Percentiles rank a stretch among this genome's conserved stretches.
Conservation (phyloP, 176 grass and related monocot species). For the Aegilops umbellulata region DNA sequence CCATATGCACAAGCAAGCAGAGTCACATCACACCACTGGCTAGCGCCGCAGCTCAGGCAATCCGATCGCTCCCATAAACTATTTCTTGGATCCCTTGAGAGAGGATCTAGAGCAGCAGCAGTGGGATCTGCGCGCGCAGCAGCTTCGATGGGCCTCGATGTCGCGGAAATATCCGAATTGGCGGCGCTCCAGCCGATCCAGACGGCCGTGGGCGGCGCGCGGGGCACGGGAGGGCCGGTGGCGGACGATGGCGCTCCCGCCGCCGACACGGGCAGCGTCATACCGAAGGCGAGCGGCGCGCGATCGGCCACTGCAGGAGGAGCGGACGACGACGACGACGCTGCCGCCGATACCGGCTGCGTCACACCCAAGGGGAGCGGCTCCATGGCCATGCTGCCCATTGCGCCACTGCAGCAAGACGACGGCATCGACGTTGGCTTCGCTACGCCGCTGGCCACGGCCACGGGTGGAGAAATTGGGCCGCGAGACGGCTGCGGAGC, state of each 20-base stretch:
- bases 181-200: constrained; percentile 43
- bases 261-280: constrained; percentile 36
- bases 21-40: too few relatives aligned
- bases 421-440: constrained; percentile 11
- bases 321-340: constrained; percentile 17
- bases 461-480: neutral
- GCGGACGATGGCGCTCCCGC: neutral
- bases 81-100: neutral
- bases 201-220: neutral
- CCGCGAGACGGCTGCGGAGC: neutral
- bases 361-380: constrained; percentile 15
- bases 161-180: constrained; percentile 43
- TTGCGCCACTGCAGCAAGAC: neutral
- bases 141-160: constrained; percentile 42
- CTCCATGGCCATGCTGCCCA: neutral
- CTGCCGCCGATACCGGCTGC: constrained; percentile 5
- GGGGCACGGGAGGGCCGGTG: constrained; percentile 17
- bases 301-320: neutral
- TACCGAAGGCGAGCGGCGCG: neutral
- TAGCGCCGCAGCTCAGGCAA: too few relatives aligned
- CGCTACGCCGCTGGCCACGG: constrained; percentile 37
- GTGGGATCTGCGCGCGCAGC: neutral
- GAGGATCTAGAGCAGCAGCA: neutral
- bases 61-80: neutral
- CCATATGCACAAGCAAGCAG: too few relatives aligned